A percentile compares a stretch with the other conserved stretches of the same genome.
phyloP scores from a whole-genome alignment of 352 stramenopile species.

The Globisporangium sylvaticum region DNA sequence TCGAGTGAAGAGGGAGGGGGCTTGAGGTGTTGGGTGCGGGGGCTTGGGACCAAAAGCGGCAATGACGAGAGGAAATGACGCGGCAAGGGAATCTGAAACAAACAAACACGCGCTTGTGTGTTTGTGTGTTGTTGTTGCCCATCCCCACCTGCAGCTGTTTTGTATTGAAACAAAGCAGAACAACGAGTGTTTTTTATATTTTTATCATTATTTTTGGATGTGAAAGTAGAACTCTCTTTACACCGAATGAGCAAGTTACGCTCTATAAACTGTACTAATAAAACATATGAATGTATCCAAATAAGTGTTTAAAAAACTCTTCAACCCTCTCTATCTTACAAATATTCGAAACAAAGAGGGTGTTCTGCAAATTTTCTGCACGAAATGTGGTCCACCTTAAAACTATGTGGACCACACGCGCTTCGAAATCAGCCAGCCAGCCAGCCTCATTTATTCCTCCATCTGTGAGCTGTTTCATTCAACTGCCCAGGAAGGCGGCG shows the following conservation, averaged over 20 bases:
- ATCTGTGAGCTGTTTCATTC: background rate
- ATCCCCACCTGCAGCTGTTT: background rate
- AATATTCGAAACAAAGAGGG: too few relatives aligned
- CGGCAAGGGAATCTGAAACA: conserved; percentile 7
- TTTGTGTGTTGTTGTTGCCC: background rate
- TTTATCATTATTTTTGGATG: background rate
- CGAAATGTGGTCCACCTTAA: background rate
- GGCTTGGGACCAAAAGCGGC: conserved; percentile 1
- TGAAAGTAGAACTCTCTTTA: background rate
- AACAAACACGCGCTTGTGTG: background rate
- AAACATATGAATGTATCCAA: background rate
- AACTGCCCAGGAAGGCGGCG: background rate
- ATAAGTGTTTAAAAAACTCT: background rate
- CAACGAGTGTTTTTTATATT: background rate
- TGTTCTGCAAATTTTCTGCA: too few relatives aligned
- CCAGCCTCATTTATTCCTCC: background rate
- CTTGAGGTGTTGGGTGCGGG: background rate
- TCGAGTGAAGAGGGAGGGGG: background rate
- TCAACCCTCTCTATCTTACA: background rate
- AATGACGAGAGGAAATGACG: conserved; percentile 6
- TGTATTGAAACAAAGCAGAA: background rate
- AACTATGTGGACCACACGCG: background rate
- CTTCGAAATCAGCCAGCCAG: conserved; percentile 4
- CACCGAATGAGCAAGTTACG: background rate
- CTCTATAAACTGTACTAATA: background rate